These are phyloP conservation scores for Vigna nakashimae DNA, from an alignment of 306 rosid species.

Conservation along the genomic window DNA sequence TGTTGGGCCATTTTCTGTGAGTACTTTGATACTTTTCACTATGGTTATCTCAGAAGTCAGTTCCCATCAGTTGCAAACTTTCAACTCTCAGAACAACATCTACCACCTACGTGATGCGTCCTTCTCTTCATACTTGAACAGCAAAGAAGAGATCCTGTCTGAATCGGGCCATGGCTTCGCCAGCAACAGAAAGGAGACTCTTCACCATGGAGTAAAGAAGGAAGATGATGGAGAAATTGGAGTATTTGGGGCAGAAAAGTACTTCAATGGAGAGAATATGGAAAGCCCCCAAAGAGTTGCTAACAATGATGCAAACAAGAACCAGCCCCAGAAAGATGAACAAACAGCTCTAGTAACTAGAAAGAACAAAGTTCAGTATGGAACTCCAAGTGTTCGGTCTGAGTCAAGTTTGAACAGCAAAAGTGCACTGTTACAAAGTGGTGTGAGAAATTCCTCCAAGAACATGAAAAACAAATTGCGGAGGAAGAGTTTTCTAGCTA, in stretches of 20 bases:
- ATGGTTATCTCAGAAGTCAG: conserved; percentile 62
- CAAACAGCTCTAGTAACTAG: conserved; percentile 29
- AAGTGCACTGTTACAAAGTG: conserved; percentile 54
- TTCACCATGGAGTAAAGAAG: conserved; percentile 46
- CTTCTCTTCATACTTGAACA: conserved; percentile 63
- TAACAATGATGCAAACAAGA: conserved; percentile 45
- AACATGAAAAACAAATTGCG: conserved; percentile 39
- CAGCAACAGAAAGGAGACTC: conserved; percentile 44
- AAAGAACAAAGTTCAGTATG: conserved; percentile 45
- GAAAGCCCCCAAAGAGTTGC: conserved; percentile 49
- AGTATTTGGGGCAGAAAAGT: conserved; percentile 85
- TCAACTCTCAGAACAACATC: conserved; percentile 40
- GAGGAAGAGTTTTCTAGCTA: conserved; percentile 59
- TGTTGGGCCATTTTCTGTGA: conserved; percentile 33
- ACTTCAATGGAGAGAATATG: conserved; percentile 80
- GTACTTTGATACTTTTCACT: conserved; percentile 37
- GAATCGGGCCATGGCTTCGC: conserved; percentile 46
- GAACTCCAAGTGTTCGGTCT: conserved; percentile 76
- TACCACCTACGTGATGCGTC: conserved; percentile 52
- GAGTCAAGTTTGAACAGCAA: conserved; percentile 91
- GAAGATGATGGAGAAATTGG: conserved; percentile 86
- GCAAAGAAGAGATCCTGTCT: conserved; percentile 44
- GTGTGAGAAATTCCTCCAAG: conserved; percentile 47
- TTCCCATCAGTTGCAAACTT: conserved; percentile 47
- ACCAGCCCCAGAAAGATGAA: conserved; percentile 40